Evolutionary conservation across 164 flowering plant species (phyloP), one percentile per base, ranked within the genome.

Genomic region (Pachysandra terminalis): DNA sequence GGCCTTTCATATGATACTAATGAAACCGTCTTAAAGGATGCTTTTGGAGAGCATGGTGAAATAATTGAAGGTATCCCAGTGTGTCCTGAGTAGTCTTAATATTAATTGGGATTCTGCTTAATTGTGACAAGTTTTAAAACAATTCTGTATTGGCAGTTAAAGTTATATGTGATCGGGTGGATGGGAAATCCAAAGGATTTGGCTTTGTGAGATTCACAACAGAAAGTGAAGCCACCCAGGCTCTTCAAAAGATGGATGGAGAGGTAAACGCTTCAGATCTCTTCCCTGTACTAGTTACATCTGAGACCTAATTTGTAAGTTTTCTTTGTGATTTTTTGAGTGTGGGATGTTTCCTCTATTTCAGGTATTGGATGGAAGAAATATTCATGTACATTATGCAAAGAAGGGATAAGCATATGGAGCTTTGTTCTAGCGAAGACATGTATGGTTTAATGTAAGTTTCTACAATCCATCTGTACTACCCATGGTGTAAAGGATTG

Each of bases 1-100:
- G 95, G 91, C 51, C 87, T 89, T 66, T 86, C 87, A 10, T 82
- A 79, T 68, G 90, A 87, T 72, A 86, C 92, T 59, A 89, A 89
- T 60, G 96, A 89, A 73, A 53, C 77, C 48, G 79, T 85, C 28
- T 65, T 89, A 45, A 83, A 75, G 66, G 78, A 81, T 56, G 84
- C 85, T 61, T 87, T 89, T 73, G 78, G 60, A 25, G 61, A 74
- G 59, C 59, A 78, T 57, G 91, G 91, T 64, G 84, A 86, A 70
- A 70, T 89, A 15, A 66, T 83, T 55, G 85, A 85, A 81, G 96
- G 96, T 86, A 80, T 56, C 58, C 0, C 40, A 5, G 21, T 35
- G 16, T 22, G 37, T 40, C 21, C 58, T 48, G 19, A 53, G 27
- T 17, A 49, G 23, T 62, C 15, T 37, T 9, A 5, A 17, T 52